Evolutionary conservation across 139 green algal species (phyloP).

Genomic region (Haematococcus lacustris): DNA sequence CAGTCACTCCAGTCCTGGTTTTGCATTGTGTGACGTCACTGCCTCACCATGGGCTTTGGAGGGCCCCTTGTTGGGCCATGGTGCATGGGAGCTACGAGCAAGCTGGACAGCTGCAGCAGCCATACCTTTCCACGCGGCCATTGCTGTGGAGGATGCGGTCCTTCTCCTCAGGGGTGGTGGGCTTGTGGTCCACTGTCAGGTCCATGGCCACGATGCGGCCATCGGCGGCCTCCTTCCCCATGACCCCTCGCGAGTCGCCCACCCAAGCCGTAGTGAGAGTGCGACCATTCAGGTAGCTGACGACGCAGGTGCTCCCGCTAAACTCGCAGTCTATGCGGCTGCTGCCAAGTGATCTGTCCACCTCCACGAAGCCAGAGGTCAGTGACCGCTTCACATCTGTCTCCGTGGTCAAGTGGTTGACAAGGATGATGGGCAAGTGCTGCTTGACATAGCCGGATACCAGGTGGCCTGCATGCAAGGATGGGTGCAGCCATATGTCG

Average conservation of each 20-base stretch:
- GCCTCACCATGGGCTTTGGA: no score
- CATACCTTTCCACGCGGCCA: constrained; percentile 74
- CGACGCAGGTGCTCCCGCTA: constrained; percentile 74
- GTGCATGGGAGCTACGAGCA: no score
- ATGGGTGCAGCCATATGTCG: no score
- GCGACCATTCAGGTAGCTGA: constrained; percentile 49
- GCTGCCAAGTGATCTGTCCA: constrained; percentile 47
- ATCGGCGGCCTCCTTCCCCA: constrained; percentile 28
- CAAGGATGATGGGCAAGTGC: constrained; percentile 67
- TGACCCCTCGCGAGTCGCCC: constrained; percentile 70
- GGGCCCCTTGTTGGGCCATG: no score
- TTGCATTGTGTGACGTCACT: no score
- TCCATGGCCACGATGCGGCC: constrained; percentile 45
- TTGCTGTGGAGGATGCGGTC: constrained; percentile 60
- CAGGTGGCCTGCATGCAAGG: constrained; percentile 69
- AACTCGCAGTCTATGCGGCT: constrained; percentile 68
- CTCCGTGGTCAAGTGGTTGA: constrained; percentile 51
- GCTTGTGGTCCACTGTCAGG: constrained; percentile 89
- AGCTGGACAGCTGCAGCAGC: no score
- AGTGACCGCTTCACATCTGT: constrained; percentile 37
- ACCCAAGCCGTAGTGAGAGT: constrained; percentile 53
- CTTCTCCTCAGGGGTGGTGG: constrained; percentile 58
- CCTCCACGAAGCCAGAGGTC: constrained; percentile 50
- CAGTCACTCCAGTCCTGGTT: no score
- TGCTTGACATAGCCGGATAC: constrained; percentile 71